Percentiles rank a stretch among this genome's conserved stretches.
Evolutionary conservation across 805 yeast genomes (phyloP).

Genomic region (Starmerella sirachaensis): DNA sequence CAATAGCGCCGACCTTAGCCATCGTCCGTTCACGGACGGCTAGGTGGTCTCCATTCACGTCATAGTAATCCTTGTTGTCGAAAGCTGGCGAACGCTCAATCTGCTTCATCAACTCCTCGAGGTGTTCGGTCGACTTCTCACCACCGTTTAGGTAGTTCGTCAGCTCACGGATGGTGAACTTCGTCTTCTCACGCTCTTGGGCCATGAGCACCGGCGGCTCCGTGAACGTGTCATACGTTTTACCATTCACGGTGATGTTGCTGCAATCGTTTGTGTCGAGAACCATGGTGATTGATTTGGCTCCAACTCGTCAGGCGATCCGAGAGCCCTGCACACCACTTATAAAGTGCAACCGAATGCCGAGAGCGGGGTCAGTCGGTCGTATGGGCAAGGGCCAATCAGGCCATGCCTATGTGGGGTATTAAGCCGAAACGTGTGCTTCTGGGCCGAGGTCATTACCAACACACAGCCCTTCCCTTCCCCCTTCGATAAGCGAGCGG

Average conservation of each 20-base stretch:
- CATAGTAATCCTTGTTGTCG: conserved; percentile 35
- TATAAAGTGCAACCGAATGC: too few relatives aligned
- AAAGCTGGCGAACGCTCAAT: conserved; percentile 45
- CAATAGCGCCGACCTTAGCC: conserved; percentile 23
- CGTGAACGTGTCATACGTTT: conserved; percentile 22
- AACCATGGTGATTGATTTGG: too few relatives aligned
- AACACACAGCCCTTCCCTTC: too few relatives aligned
- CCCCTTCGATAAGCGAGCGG: too few relatives aligned
- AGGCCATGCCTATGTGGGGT: too few relatives aligned
- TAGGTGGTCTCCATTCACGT: conserved; percentile 33
- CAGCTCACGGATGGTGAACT: conserved; percentile 30
- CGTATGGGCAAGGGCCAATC: too few relatives aligned
- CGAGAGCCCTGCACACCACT: too few relatives aligned
- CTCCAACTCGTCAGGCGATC: too few relatives aligned
- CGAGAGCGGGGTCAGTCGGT: too few relatives aligned
- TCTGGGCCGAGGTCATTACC: too few relatives aligned
- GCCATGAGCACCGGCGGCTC: conserved; percentile 31
- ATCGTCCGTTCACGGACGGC: conserved; percentile 29
- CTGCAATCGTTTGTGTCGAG: conserved; percentile 14
- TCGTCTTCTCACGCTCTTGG: conserved; percentile 31
- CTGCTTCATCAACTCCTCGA: conserved; percentile 32
- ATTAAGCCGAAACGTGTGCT: too few relatives aligned
- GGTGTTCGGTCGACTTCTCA: conserved; percentile 29
- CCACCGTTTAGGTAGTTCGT: conserved; percentile 36
- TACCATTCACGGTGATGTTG: conserved; percentile 20